Base-by-base conservation (phyloP, 2,329 filamentous ascomycete species). In the Botryosphaeria dothidea region DNA sequence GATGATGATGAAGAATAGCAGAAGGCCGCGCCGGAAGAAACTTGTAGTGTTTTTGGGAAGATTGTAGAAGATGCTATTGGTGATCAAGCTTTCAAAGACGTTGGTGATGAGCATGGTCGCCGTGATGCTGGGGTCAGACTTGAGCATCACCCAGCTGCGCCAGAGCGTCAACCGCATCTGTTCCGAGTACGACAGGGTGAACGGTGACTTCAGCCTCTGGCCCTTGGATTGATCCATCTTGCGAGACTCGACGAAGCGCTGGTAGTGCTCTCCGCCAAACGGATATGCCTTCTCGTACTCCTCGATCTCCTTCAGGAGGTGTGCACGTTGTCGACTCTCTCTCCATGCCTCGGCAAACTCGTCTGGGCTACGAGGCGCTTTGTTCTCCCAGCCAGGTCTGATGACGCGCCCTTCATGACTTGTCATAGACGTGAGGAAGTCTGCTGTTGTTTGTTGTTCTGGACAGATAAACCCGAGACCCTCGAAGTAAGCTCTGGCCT, bases 51-150 rank as follows among this genome's bases (percentile, higher is more conserved):
- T 82, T 0, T 81, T 72, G 29, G 84, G 75, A 36, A 93, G 76
- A 73, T 93, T 88, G 80, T 85, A 94, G 77, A 92, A 94, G 68
- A 94, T 87, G 68, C 87, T 89, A 66, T 89, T 82, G 65, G 94
- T 85, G 72, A 94, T 89, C 68, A 95, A 81, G 65, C 89, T 83
- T 85, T 93, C 90, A 67, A 85, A 77, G 54, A 88, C 84, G 74
- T 95, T 95, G 68, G 88, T 89, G 57, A 91, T 80, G 1, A 86
- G 81, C 66, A 87, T 83, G 36, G 86, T 87, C 23, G 92, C 69
- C 0, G 89, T 90, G 68, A 93, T 78, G 71, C 85, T 88, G 29
- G 89, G 88, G 71, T 96, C 92, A 60, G 89, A 90, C 45, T 80
- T 81, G 3, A 96, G 81, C 62, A 92, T 86, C 71, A 86, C 85